Evolutionary conservation across 495 filamentous ascomycete genomes (phyloP).

Genomic region (Tuber calosporum): DNA sequence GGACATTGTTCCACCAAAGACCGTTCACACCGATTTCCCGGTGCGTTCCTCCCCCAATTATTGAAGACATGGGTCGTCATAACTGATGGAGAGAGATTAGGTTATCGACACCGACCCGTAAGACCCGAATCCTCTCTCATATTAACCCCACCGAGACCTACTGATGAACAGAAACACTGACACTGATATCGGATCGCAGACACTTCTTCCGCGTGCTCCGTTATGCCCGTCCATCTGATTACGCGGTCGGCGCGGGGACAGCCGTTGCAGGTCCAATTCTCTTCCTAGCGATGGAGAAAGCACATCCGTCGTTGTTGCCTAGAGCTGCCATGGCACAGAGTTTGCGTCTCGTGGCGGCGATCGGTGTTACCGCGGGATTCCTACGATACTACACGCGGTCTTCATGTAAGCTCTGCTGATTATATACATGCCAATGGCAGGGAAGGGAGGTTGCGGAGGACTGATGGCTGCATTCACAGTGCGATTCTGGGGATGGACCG

Average conservation of each 20-base stretch:
- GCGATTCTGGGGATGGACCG: conserved; percentile 88
- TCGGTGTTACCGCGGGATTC: conserved; percentile 69
- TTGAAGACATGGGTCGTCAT: conserved; percentile 17
- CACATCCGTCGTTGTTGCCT: conserved; percentile 72
- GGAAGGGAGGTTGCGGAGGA: conserved; percentile 1
- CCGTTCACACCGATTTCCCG: conserved; percentile 67
- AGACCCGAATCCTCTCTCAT: conserved; percentile 40
- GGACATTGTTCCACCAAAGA: conserved; percentile 60
- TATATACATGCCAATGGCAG: neutral
- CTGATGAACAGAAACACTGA: conserved; percentile 31
- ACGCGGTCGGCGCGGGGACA: conserved; percentile 58
- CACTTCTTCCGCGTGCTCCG: conserved; percentile 80
- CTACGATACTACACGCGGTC: conserved; percentile 72
- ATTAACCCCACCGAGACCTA: neutral
- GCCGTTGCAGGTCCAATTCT: conserved; percentile 62
- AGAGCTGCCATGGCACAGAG: conserved; percentile 70
- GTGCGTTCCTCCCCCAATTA: conserved; percentile 48
- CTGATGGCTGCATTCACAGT: conserved; percentile 46
- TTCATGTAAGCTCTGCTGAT: conserved; percentile 48
- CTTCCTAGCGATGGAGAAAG: conserved; percentile 69
- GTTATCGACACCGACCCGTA: conserved; percentile 98
- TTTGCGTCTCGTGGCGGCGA: conserved; percentile 67
- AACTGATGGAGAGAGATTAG: conserved; percentile 47
- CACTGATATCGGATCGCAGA: conserved; percentile 46
- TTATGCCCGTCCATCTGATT: conserved; percentile 81